Evolutionary conservation across 1,284 basidiomycete species (phyloP), one percentile per base, ranked within the genome.

Genomic region (Ceratobasidium sp.): DNA sequence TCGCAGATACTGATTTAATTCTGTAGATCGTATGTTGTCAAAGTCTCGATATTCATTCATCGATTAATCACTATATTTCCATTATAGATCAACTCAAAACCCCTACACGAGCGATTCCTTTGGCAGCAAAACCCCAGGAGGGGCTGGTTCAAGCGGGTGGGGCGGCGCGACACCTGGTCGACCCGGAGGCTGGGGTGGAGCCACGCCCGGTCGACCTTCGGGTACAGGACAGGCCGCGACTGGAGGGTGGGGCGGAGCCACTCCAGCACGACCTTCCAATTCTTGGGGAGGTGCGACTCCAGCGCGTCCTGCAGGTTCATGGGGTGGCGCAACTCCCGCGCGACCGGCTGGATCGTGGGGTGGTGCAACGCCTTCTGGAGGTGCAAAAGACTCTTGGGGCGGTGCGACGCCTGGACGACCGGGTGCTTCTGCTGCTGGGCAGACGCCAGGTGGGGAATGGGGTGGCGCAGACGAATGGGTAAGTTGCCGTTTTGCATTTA

Each of bases 361-460:
- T 80, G 90, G 89, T 40, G 89, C 88, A 6, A 91, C 89, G 28
- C 90, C 89, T 20, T 89, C 87, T 44, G 87, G 88, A 42, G 89
- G 90, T 0, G 87, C 90, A 13, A 90, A 53, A 73, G 68, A 80
- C 63, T 78, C 82, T 0, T 86, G 83, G 84, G 84, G 83, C 18
- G 84, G 83, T 40, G 83, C 83, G 1, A 86, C 85, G 6, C 85
- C 86, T 70, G 84, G 84, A 55, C 78, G 83, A 70, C 77, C 83
- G 56, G 60, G 79, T 60, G 79, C 80, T 23, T 51, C 81, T 55
- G 80, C 79, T 42, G 78, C 81, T 55, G 81, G 79, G 51, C 46
- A 51, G 28, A 53, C 46, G 4, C 46, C 46, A 4, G 80, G 79
- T 70, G 80, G 67, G 23, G 69, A 66, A 26, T 66, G 53, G 68